Evolutionary conservation across 2,329 filamentous ascomycete genomes (phyloP).

Genomic region (Hirsutella minnesotensis): DNA sequence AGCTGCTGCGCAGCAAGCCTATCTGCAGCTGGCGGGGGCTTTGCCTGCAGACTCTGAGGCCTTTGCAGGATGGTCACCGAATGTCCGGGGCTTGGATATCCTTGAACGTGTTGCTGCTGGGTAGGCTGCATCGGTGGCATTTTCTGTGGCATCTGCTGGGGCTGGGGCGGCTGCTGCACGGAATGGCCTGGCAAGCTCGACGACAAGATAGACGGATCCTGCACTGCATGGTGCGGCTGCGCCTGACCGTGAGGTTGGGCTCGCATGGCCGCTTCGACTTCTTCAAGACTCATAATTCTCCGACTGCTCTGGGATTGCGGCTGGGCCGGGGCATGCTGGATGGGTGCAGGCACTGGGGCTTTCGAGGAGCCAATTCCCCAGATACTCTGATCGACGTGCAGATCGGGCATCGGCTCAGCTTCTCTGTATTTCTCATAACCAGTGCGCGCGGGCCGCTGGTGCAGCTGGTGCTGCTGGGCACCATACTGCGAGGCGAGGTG

Average conservation of each 20-base stretch:
- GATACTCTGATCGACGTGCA: conserved; percentile 85
- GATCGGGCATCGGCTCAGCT: conserved; percentile 71
- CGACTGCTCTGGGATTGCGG: conserved; percentile 28
- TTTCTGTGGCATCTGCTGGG: too few species aligned
- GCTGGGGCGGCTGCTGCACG: conserved; percentile 8
- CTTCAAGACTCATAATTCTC: conserved; percentile 91
- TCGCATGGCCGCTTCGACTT: conserved; percentile 90
- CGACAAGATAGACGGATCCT: conserved; percentile 17
- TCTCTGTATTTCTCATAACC: conserved; percentile 90
- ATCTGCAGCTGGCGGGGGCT: conserved; percentile 25
- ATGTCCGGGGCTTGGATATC: conserved; percentile 28
- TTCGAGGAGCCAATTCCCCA: conserved; percentile 66
- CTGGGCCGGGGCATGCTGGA: conserved; percentile 11
- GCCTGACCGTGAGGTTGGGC: conserved; percentile 47
- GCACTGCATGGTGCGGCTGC: conserved; percentile 19
- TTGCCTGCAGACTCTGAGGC: conserved; percentile 30
- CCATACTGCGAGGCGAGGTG: conserved; percentile 15
- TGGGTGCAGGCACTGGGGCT: conserved; percentile 20
- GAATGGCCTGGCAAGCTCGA: conserved; percentile 14
- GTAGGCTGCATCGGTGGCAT: conserved; percentile 19
- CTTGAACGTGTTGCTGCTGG: conserved; percentile 19
- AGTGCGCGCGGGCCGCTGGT: conserved; percentile 52
- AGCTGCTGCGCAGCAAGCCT: conserved; percentile 13
- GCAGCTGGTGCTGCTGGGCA: conserved; percentile 26
- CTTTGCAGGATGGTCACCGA: conserved; percentile 45